Evolutionary conservation across 495 filamentous ascomycete species (phyloP), one percentile per base, ranked within the genome.

Genomic region (Chlorociboria aeruginascens): DNA sequence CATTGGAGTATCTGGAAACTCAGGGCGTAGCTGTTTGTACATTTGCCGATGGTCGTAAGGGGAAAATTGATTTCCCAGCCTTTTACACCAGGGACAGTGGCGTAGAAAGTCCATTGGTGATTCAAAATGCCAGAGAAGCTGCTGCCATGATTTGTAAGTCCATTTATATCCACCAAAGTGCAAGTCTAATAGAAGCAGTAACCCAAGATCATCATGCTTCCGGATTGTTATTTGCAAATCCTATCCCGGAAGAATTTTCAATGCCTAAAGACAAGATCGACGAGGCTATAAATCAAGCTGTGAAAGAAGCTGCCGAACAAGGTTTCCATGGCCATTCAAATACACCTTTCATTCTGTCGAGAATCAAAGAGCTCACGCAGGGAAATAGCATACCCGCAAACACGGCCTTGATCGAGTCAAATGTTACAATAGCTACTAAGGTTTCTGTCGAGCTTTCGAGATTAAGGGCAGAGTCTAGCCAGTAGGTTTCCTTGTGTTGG

Each of bases 1-100:
- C 92, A 1, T 71, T 98, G 2, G 92, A 98, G 66, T 95, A 85
- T 54, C 75, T 98, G 13, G 92, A 98, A 63, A 98, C 92, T 0
- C 85, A 95, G 61, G 92, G 92, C 6, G 88, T 84, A 29, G 71
- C 79, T 40, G 88, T 95, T 6, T 79, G 78, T 16, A 95, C 92
- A 0, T 98, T 96, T 70, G 79, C 86, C 3, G 86, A 93, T 66
- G 83, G 81, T 6, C 71, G 81, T 33, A 64, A 66, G 35, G 77
- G 76, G 1, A 54, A 62, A 30, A 61, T 94, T 14, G 83, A 92
- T 58, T 85, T 95, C 53, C 92, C 92, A 1, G 85, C 84, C 3
- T 98, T 98, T 62, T 98, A 82, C 74, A 81, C 81, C 4, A 69
- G 88, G 16, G 86, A 95, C 28, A 95, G 89, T 60, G 83, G 86